Evolutionary conservation across 495 filamentous ascomycete genomes (phyloP), one percentile per base, ranked within the genome.

Genomic region (Gamarada debralockiae): DNA sequence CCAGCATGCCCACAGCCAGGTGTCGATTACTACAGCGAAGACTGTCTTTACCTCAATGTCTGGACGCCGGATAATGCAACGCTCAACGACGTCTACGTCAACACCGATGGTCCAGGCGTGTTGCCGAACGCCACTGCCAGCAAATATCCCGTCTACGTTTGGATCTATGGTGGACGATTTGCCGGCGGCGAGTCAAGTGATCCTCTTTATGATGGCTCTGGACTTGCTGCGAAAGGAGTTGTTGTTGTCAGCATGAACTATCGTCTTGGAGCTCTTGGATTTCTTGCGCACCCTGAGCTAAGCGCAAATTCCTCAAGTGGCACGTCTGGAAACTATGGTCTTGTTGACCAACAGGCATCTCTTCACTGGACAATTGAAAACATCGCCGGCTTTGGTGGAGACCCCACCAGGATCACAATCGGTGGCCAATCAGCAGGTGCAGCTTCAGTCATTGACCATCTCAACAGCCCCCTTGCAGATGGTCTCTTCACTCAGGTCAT

Each of bases 11-110:
- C 24, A 24, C 18, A 42, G 20, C 13, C 33, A 40, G 48, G 3
- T 7, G 48, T 40, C 3, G 27, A 23, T 9, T 13, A 25, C 18
- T 17, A 33, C 15, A 40, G 15, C 23, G 83, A 87, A 58, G 75
- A 88, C 64, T 88, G 84, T 54, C 67, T 88, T 29, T 81, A 70
- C 42, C 65, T 86, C 36, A 82, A 84, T 53, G 73, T 88, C 17
- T 66, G 78, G n/a, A 77, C 82, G n/a, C 82, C 84, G 3, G 36
- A 39, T 17, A 25, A 40, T 29, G 34, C 22, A 10, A 25, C 48
- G 6, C 43, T 31, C 3, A 17, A 47, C 43, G 75, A 78, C 55
- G 76, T 74, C 33, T 62, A 29, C 13, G n/a, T n/a, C n/a, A n/a
- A n/a, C n/a, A 1, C 27, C 3, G 17, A 73, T 17, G 73, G 76